Conservation (phyloP, 768 basidiomycete species). For the Tubosaeta sp. region DNA sequence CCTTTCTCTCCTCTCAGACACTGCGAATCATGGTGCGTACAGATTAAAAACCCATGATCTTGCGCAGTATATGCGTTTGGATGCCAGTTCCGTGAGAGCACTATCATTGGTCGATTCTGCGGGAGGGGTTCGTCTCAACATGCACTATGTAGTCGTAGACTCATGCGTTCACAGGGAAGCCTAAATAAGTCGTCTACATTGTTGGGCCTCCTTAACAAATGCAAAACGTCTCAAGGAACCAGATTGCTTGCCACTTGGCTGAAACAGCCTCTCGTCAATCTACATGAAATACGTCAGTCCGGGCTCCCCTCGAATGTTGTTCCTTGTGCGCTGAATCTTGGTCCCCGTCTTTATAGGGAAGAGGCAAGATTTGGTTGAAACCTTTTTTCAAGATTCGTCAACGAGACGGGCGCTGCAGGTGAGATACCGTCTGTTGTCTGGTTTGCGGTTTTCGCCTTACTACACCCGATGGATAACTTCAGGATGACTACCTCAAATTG, state of each 20-base stretch:
- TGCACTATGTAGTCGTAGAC: neutral
- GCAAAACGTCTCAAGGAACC: conserved; percentile 94
- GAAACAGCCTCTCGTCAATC: conserved; percentile 91
- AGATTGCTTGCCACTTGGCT: conserved; percentile 87
- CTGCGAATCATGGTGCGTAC: conserved; percentile 76
- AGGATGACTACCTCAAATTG: conserved; percentile 84
- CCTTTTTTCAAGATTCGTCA: conserved; percentile 75
- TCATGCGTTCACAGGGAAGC: conserved; percentile 39
- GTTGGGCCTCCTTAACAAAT: conserved; percentile 87
- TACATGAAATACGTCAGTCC: conserved; percentile 84
- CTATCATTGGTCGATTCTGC: conserved; percentile 78
- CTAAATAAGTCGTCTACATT: conserved; percentile 81
- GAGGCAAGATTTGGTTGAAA: conserved; percentile 83
- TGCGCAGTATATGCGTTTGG: conserved; percentile 91
- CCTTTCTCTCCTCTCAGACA: conserved; percentile 72
- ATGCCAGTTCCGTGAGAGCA: conserved; percentile 90
- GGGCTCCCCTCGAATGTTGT: neutral
- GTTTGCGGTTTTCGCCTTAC: neutral
- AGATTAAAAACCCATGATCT: conserved; percentile 84
- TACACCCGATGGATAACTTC: conserved; percentile 2
- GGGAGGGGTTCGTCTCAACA: conserved; percentile 31
- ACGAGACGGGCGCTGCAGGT: conserved; percentile 74
- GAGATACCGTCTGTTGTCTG: neutral
- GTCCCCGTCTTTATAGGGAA: conserved; percentile 47
- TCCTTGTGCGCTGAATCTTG: neutral